phyloP scores from a whole-genome alignment of 2,329 filamentous ascomycete genomes.

The Chrysosphaeria jannelii region DNA sequence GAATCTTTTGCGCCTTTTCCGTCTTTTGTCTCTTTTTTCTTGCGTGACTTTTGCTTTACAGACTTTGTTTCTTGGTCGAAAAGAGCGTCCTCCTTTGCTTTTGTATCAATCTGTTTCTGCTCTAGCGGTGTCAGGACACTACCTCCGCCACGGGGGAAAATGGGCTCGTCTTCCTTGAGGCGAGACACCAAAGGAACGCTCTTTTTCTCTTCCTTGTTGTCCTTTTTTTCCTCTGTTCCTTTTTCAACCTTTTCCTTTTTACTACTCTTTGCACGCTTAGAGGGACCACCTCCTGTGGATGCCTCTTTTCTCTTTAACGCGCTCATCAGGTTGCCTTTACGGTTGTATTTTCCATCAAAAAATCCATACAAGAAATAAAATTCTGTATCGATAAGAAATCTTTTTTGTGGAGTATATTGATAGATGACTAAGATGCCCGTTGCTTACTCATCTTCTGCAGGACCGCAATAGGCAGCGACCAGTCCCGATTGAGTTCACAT shows the following conservation, averaged over 20 bases:
- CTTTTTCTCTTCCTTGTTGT: conserved; percentile 1
- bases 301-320: conserved; percentile 5
- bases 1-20: conserved; percentile 16
- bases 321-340: conserved; percentile 3
- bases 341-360: no score
- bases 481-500: no score
- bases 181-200: conserved; percentile 11
- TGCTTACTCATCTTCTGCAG: no score
- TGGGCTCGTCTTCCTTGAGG: conserved; percentile 49
- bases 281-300: conserved; percentile 1
- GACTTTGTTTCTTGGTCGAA: conserved; percentile 44
- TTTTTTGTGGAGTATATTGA: no score
- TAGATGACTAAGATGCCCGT: no score
- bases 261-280: conserved; percentile 1
- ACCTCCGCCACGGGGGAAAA: conserved; percentile 79
- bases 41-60: conserved; percentile 24
- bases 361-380: no score
- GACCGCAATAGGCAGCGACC: no score
- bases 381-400: no score
- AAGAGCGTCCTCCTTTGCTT: conserved; percentile 73
- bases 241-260: conserved; percentile 2
- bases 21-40: conserved; percentile 14
- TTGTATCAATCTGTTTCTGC: conserved; percentile 82
- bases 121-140: conserved; percentile 79
- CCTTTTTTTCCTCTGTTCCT: conserved; percentile 1